Base-by-base conservation (phyloP, 2,329 filamentous ascomycete species). In the Diplocarpon mali region DNA sequence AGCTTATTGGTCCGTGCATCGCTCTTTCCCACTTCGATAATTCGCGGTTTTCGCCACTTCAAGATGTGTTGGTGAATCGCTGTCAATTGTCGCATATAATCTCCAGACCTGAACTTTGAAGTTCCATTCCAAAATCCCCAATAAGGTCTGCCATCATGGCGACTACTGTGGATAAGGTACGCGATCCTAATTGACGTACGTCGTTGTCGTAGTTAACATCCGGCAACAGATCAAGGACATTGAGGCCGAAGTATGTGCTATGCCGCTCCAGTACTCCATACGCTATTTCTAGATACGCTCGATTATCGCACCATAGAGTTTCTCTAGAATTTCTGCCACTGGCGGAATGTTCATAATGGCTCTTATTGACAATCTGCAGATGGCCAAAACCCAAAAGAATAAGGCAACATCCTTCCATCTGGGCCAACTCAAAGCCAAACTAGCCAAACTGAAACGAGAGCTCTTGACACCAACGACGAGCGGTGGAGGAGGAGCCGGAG, bases 301-400 rank as follows among this genome's bases (percentile, higher is more conserved):
- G 4, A 24, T 24, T 24, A 24, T 24, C 20, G 7, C 3, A 24
- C 30, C n/a, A 35, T 35, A 1, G 1, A 7, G 28, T 29, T 14
- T 6, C 20, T 17, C 5, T 12, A 35, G 12, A 35, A 17, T 15
- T 7, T 10, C n/a, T 14, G 2, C 27, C 13, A 36, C 11, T 35
- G 20, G 15, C 39, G 13, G 15, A 20, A 13, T 9, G 5, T 7
- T 13, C 4, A n/a, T 6, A 9, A 17, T 24, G 15, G 9, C 27
- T 5, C 27, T 12, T 38, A 28, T 50, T 57, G 47, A 57, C 35
- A 27, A 14, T 35, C 41, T 29, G 38, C 62, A 90, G 82, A 95
- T 95, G 90, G 86, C 88, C 71, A 78, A 78, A 69, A 95, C 89
- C 62, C 89, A 96, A 67, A 95, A 95, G 72, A 95, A 95, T 69